Base-by-base conservation (phyloP, 352 stramenopile species). In the Pilasporangium apinafurcum region DNA sequence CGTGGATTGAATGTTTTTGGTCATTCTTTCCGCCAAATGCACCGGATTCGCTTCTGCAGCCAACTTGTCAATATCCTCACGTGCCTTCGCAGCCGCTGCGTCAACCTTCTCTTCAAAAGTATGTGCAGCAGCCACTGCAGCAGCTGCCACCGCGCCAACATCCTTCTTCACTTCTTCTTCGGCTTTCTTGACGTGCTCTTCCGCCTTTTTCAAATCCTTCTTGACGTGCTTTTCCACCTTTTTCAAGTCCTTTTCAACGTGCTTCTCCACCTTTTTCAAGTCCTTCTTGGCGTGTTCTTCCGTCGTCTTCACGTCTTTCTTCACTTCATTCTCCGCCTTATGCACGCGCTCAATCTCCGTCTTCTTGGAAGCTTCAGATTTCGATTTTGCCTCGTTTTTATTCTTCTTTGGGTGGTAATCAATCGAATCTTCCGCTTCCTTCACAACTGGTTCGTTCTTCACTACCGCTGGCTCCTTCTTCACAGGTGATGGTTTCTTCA, bases 1-100 rank as follows among this genome's bases (percentile, higher is more conserved):
- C 3, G 75, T 83, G 18, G 69, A 60, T 44, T 77, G 62, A 41
- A 88, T 81, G 58, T 88, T 62, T 58, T 83, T 65, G 46, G 79
- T 59, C 32, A 86, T 66, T 44, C 77, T 68, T 32, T 27, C 51
- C 27, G 55, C 40, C 8, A 88, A 57, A 20, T 57, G 50, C 18
- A 65, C 57, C 3, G 78, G 63, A 18, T 64, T 76, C 7, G 75
- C 69, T 22, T 85, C 60, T 4, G 48, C 33, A 1, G 67, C 58
- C 24, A 86, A 51, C 56, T 82, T 79, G 44, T 69, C 45, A 40
- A 90, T 72, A 47, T 83, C 72, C 12, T 70, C 58, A 21, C 69
- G 72, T 26, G 63, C 78, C 53, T 85, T 86, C 12, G 59, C 51
- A 10, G 74, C 68, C 8, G 64, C 74, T 0, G 66, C 72, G 28